Base-by-base conservation (phyloP, 441 rosid species). In the Bruguiera hainesii region DNA sequence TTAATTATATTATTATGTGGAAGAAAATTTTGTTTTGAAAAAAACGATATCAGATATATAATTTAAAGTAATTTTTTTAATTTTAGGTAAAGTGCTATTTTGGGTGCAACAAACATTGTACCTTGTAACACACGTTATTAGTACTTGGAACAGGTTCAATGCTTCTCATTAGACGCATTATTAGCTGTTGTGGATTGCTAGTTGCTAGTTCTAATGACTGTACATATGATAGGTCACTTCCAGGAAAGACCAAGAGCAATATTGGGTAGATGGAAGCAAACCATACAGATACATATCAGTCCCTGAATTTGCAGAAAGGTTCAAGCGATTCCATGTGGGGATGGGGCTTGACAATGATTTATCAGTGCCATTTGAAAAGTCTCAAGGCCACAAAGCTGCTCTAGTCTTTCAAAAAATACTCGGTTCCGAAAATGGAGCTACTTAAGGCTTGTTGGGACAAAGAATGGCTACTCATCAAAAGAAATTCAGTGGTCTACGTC, bases 231-330 rank as follows among this genome's bases (percentile, higher is more conserved):
- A 91, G 93, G 94, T 91, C 63, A 88, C 95, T 42, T 92, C 98
- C 2, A 87, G 65, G 73, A 92, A 92, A 76, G 96, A 92, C 75
- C 96, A 92, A 72, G 87, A 85, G 53, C 98, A 92, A 53, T 92
- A 89, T 46, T 89, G 96, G 96, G 81, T 79, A 13, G 87, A 92
- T 56, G 79, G 64, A 67, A 81, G 15, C 65, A 83, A 50, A 55
- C 86, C 90, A 1, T 87, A 89, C 77, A 77, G 80, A 68, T 88
- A 83, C 72, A 67, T 88, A 26, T 64, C 93, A 68, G 96, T 89
- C 3, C 28, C 80, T 0, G 95, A 92, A 59, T 89, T 92, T 59
- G 82, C 81, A 2, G 49, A 78, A 56, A 81, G 63, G 29, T 88
- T 83, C 66, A 82, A 84, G 80, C 75, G 39, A 16, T 92, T 89